phyloP scores from a whole-genome alignment of 768 basidiomycete genomes.

The Gloeopeniophorella convolvens region DNA sequence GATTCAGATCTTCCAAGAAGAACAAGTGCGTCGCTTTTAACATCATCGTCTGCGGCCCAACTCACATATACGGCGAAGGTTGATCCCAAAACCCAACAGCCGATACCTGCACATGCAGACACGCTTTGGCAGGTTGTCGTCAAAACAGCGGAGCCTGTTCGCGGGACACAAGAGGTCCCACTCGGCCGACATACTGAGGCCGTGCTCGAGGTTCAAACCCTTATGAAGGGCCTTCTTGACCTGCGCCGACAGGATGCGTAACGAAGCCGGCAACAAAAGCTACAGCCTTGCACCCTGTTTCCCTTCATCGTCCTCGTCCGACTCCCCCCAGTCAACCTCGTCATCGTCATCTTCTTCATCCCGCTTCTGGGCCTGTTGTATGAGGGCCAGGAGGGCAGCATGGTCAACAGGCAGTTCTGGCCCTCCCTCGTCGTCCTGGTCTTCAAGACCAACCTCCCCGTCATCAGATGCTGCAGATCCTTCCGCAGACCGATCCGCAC shows the following conservation, averaged over 20 bases:
- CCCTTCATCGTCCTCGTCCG: conserved; percentile 24
- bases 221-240: conserved; percentile 82
- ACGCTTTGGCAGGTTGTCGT: conserved; percentile 88
- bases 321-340: conserved; percentile 49
- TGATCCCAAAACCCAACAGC: conserved; percentile 67
- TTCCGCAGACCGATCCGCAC: conserved; percentile 18
- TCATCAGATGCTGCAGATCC: conserved; percentile 31
- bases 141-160: conserved; percentile 71
- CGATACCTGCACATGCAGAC: conserved; percentile 70
- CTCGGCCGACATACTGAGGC: conserved; percentile 65
- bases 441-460: conserved; percentile 28
- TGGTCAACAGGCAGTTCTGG: conserved; percentile 35
- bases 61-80: conserved; percentile 38
- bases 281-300: background rate
- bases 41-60: background rate
- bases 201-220: conserved; percentile 70
- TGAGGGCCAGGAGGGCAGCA: conserved; percentile 36
- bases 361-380: conserved; percentile 32
- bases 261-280: no score
- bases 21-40: conserved; percentile 45
- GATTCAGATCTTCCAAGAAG: conserved; percentile 83
- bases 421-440: conserved; percentile 30
- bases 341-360: conserved; percentile 33
- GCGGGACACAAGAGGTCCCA: conserved; percentile 72
- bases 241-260: conserved; percentile 67